Evolutionary conservation across 306 rosid species (phyloP).

Genomic region (Boehmeria nivea): DNA sequence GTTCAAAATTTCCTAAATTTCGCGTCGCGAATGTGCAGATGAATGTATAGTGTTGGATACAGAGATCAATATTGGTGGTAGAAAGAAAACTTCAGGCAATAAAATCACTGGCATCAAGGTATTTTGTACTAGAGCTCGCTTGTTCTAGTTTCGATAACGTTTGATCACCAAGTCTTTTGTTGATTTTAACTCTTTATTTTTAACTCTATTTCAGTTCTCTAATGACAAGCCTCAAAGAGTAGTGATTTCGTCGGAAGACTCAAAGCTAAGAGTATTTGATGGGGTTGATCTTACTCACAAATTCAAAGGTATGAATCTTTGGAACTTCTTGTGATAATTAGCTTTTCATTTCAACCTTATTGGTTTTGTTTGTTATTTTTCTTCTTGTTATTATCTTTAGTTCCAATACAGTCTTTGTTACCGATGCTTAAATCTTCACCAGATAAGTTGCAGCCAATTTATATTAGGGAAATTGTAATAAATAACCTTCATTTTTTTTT

Average conservation of each 20-base stretch:
- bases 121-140: slow-evolving; percentile 16
- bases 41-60: slow-evolving; percentile 48
- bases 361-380: too few relatives aligned
- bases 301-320: slow-evolving; percentile 51
- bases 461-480: too few relatives aligned
- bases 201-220: slow-evolving; percentile 53
- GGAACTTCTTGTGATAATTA: too few relatives aligned
- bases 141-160: too few relatives aligned
- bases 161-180: too few relatives aligned
- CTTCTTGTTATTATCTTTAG: too few relatives aligned
- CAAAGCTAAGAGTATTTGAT: slow-evolving; percentile 66
- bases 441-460: too few relatives aligned
- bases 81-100: slow-evolving; percentile 56
- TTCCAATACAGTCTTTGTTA: too few relatives aligned
- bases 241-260: slow-evolving; percentile 81
- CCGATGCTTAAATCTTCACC: too few relatives aligned
- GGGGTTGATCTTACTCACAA: slow-evolving; percentile 51
- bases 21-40: slow-evolving; percentile 35
- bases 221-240: slow-evolving; percentile 43
- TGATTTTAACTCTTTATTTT: too few relatives aligned
- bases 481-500: too few relatives aligned
- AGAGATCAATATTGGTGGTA: slow-evolving; percentile 41
- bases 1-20: slow-evolving; percentile 13
- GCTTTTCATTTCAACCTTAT: too few relatives aligned
- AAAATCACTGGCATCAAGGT: slow-evolving; percentile 91